Conservation (phyloP, 2,329 filamentous ascomycete species). For the Ceratocystis eucalypticola region DNA sequence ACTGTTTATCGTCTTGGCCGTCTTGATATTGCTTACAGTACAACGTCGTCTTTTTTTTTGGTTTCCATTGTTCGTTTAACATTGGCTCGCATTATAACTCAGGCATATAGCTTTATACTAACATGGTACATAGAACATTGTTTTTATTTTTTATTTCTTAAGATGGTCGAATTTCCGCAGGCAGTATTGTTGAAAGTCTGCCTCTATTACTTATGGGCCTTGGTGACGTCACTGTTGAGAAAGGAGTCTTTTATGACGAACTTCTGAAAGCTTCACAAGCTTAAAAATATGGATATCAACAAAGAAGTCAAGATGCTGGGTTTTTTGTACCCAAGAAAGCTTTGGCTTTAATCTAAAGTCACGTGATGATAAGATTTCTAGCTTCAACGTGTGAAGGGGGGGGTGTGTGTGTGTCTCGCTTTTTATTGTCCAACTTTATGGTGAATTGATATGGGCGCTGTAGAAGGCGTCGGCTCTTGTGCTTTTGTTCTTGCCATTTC, state of each 20-base stretch:
- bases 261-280: neutral
- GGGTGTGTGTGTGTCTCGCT: too few relatives aligned
- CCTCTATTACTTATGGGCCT: neutral
- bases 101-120: conserved; percentile 6
- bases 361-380: too few relatives aligned
- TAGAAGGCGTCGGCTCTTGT: neutral
- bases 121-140: conserved; percentile 6
- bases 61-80: neutral
- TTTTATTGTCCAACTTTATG: too few relatives aligned
- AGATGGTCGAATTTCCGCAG: neutral
- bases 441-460: neutral
- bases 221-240: neutral
- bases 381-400: too few relatives aligned
- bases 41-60: neutral
- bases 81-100: conserved; percentile 4
- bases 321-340: too few relatives aligned
- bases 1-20: neutral
- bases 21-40: neutral
- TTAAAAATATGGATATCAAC: neutral
- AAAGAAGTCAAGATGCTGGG: neutral
- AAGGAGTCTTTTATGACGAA: neutral
- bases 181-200: neutral
- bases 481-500: neutral
- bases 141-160: neutral
- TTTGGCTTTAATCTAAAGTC: too few relatives aligned